Evolutionary conservation across 208 protist genomes (phyloP).

Genomic region (Porcisia deanei): DNA sequence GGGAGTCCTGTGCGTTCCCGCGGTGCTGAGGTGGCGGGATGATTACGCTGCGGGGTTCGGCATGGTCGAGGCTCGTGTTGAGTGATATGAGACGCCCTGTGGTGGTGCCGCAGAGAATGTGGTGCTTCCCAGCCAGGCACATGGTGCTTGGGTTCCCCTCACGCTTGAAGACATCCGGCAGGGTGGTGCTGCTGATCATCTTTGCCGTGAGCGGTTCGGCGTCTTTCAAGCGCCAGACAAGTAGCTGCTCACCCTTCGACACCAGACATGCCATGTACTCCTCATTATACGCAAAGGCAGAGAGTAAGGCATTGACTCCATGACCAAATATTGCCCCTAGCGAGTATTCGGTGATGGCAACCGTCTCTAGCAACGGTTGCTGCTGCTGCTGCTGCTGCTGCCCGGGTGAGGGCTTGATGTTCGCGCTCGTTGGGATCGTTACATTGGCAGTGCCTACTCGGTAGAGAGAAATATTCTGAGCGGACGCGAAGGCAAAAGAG

Average conservation of each 20-base stretch:
- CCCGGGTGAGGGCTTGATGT: constrained; percentile 11
- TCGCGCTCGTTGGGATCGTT: constrained; percentile 18
- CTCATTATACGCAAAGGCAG: constrained; percentile 83
- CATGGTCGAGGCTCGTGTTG: constrained; percentile 66
- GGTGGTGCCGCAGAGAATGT: constrained; percentile 75
- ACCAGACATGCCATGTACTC: constrained; percentile 74
- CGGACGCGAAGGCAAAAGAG: constrained; percentile 64
- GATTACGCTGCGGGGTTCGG: constrained; percentile 40
- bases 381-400: constrained; percentile 24
- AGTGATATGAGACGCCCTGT: constrained; percentile 74
- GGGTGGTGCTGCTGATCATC: constrained; percentile 25
- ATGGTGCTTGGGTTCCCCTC: constrained; percentile 71
- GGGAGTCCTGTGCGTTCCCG: constrained; percentile 18
- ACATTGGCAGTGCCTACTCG: constrained; percentile 33
- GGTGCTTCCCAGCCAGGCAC: constrained; percentile 79
- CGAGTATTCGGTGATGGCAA: constrained; percentile 48
- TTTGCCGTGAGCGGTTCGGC: constrained; percentile 57
- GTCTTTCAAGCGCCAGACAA: constrained; percentile 60
- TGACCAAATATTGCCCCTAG: constrained; percentile 57
- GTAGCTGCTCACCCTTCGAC: constrained; percentile 37
- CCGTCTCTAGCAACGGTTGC: constrained; percentile 9
- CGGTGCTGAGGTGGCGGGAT: constrained; percentile 36
- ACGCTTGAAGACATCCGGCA: constrained; percentile 48
- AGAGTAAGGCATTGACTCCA: constrained; percentile 45
- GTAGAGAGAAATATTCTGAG: constrained; percentile 64